A percentile compares a stretch with the other conserved stretches of the same genome.
Conservation (phyloP, 2,329 filamentous ascomycete genomes). For the Claviceps pazoutovae region DNA sequence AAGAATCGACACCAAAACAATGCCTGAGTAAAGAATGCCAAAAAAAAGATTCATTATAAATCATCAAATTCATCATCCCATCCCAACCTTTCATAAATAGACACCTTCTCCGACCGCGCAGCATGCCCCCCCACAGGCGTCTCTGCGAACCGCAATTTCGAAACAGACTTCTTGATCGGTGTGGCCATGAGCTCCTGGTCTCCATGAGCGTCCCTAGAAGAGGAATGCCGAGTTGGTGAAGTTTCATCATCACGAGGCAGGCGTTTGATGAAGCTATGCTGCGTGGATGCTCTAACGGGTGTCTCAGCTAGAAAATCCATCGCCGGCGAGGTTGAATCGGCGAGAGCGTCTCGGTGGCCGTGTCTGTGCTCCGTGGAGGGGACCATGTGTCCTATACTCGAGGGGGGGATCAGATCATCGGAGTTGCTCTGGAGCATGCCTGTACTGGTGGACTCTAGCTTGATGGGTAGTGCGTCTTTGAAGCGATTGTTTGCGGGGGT, state of each 20-base stretch:
- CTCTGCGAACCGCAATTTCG: slow-evolving; percentile 6
- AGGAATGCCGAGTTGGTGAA: slow-evolving; percentile 7
- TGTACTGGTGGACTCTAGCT: slow-evolving; percentile 11
- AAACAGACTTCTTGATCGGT: slow-evolving; percentile 22
- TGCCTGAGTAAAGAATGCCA: not conserved
- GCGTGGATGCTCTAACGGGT: slow-evolving; percentile 14
- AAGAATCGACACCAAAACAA: slow-evolving; percentile 5
- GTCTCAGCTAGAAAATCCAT: slow-evolving; percentile 18
- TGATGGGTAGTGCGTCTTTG: slow-evolving; percentile 31
- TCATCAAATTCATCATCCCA: slow-evolving; percentile 45
- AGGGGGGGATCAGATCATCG: slow-evolving; percentile 23
- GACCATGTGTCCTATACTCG: slow-evolving; percentile 23
- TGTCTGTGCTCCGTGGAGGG: slow-evolving; percentile 27
- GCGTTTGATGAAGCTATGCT: slow-evolving; percentile 17
- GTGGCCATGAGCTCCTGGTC: slow-evolving; percentile 21
- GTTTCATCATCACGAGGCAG: slow-evolving; percentile 8
- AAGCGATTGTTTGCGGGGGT: slow-evolving; percentile 43
- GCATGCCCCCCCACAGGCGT: slow-evolving; percentile 9
- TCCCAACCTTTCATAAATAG: slow-evolving; percentile 40
- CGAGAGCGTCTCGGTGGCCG: slow-evolving; percentile 18
- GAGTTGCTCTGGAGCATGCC: slow-evolving; percentile 11
- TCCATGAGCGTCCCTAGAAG: slow-evolving; percentile 9
- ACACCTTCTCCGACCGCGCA: slow-evolving; percentile 17
- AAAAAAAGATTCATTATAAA: slow-evolving; percentile 19
- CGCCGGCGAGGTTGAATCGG: slow-evolving; percentile 16